Base-by-base conservation (phyloP, 2,329 filamentous ascomycete species). In the Ophiostoma ulmi region DNA sequence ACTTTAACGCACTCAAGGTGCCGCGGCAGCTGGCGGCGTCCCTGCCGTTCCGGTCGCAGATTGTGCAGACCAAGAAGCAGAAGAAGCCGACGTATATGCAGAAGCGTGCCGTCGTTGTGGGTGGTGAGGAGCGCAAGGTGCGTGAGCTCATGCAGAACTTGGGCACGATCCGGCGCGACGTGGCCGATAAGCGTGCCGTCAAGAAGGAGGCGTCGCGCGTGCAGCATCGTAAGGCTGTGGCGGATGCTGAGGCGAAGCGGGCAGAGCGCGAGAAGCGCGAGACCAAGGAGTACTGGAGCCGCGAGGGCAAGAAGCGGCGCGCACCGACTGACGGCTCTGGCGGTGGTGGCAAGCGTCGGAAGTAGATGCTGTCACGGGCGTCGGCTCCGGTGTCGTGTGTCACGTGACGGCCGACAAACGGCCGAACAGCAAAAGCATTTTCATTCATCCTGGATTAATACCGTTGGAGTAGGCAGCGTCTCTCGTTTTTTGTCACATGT, bases 101-200 rank as follows among this genome's bases (percentile, higher is more conserved):
- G 83, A 97, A 97, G 83, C 91, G 95, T 11, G 95, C 94, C 17
- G 93, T 98, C n/a, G 88, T 97, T 41, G 88, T 97, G 35, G 81
- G 92, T 20, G 90, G 90, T 36, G 94, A 98, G 80, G 95, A 99
- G 85, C 93, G 91, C 84, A 91, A 90, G 79, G 93, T 93, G 5
- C 85, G 95, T 41, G 89, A 93, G 75, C 83, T 99, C 74, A 90
- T 99, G 88, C 91, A 97, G 82, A 95, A 97, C 84, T 87, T 99
- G 69, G 91, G 92, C 77, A 94, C 94, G 20, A 83, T 99, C 77
- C 84, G 93, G 75, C 97, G 96, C 77, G 95, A 98, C 77, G 95
- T 96, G 79, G 87, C 90, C 2, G 92, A 91, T 75, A 96, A 95
- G 84, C 84, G 95, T 65, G 81, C 88, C 31, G 89, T 84, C 71